phyloP scores from a whole-genome alignment of 192 early-diverging fungal species.

The Coemansia brasiliensis region DNA sequence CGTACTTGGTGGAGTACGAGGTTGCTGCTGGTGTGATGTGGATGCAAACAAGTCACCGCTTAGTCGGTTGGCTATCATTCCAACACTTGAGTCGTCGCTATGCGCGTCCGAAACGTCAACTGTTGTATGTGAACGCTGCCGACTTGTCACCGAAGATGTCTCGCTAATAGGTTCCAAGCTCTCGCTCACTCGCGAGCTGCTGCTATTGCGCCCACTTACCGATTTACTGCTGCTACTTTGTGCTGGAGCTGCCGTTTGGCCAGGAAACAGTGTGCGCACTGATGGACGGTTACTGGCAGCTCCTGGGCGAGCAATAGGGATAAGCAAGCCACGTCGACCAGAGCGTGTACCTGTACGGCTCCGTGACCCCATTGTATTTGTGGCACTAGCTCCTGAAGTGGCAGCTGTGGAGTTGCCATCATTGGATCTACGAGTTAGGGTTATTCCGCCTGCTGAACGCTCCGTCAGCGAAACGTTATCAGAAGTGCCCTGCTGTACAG shows the following conservation, averaged over 20 bases:
- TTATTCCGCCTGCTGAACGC: slow-evolving; percentile 2
- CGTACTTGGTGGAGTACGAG: slow-evolving; percentile 24
- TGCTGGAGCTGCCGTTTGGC: neutral
- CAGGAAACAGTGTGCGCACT: slow-evolving; percentile 39
- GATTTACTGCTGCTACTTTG: neutral
- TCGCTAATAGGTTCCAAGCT: slow-evolving; percentile 53
- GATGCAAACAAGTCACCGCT: slow-evolving; percentile 25
- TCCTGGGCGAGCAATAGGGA: slow-evolving; percentile 42
- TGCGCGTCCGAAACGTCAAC: slow-evolving; percentile 29
- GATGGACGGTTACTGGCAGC: slow-evolving; percentile 29
- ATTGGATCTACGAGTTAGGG: slow-evolving; percentile 19
- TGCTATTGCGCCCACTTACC: slow-evolving; percentile 21
- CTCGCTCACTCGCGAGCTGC: slow-evolving; percentile 40
- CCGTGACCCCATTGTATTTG: slow-evolving; percentile 3
- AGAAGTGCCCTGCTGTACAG: neutral
- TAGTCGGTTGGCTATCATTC: slow-evolving; percentile 2
- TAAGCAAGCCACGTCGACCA: slow-evolving; percentile 39
- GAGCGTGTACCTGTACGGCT: slow-evolving; percentile 19
- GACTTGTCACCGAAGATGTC: slow-evolving; percentile 30
- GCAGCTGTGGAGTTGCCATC: slow-evolving; percentile 16
- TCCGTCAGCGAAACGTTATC: neutral
- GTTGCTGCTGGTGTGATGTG: neutral
- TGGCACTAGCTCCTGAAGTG: neutral
- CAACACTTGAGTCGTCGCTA: slow-evolving; percentile 2
- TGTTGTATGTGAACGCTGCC: slow-evolving; percentile 41